Evolutionary conservation across 225 moss, liverwort and hornwort species (phyloP).

Genomic region (Neckera pumila): DNA sequence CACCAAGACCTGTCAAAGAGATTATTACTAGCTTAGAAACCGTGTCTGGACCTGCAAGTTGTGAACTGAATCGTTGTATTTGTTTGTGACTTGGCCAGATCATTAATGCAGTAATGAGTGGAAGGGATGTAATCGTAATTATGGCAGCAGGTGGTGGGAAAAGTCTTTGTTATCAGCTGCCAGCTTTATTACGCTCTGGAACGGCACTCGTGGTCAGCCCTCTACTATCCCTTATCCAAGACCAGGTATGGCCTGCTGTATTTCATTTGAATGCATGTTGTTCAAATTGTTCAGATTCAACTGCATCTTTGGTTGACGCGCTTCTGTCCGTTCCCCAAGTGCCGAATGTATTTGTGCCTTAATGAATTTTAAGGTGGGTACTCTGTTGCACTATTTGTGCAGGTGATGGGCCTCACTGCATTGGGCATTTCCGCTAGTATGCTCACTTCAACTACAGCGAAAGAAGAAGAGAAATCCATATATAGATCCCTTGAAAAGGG

Average conservation of each 20-base stretch:
- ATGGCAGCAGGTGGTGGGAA: conserved; percentile 99
- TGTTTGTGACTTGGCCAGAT: conserved; percentile 45
- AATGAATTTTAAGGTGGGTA: not conserved
- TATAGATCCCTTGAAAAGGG: conserved; percentile 79
- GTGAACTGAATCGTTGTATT: conserved; percentile 3
- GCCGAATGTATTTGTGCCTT: not conserved
- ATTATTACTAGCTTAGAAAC: not conserved
- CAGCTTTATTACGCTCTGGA: conserved; percentile 74
- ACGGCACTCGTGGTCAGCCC: conserved; percentile 94
- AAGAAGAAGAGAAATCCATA: conserved; percentile 77
- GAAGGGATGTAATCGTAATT: conserved; percentile 88
- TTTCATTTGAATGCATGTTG: not conserved
- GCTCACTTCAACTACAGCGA: conserved; percentile 83
- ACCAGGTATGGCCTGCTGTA: conserved; percentile 46
- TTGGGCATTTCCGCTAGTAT: conserved; percentile 79
- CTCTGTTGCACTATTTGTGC: not conserved
- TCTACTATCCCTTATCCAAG: conserved; percentile 88
- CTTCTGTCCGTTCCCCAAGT: not conserved
- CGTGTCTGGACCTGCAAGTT: not conserved
- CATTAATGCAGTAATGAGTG: conserved; percentile 95
- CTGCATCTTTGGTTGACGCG: not conserved
- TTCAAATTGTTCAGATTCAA: not conserved
- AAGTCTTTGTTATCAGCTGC: conserved; percentile 95
- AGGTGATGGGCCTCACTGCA: conserved; percentile 91
- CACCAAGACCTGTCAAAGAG: not conserved